Percentiles rank a stretch among this genome's conserved stretches.
Evolutionary conservation across 139 green algal species (phyloP).

Genomic region (Micractinium conductrix): DNA sequence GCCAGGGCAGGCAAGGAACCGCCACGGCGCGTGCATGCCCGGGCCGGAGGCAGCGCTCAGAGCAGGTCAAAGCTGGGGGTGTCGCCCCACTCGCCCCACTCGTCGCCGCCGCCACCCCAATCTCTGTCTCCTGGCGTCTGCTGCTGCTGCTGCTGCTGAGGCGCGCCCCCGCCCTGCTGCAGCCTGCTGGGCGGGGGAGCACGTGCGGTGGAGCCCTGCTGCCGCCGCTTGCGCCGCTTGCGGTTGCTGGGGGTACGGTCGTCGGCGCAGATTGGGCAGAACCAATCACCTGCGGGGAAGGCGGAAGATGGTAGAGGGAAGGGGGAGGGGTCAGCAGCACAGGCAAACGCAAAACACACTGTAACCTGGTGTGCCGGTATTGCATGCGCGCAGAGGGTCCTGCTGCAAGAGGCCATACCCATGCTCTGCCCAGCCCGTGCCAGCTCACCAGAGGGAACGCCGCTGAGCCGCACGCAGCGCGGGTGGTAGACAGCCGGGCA

Average conservation of each 20-base stretch:
- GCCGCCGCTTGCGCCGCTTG: neutral
- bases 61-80: conserved; percentile 13
- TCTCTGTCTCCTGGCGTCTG: neutral
- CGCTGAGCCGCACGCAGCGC: conserved; percentile 49
- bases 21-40: neutral
- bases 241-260: neutral
- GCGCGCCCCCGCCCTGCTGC: neutral
- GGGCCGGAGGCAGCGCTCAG: neutral
- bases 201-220: neutral
- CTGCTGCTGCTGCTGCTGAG: conserved; percentile 2
- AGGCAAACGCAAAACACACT: too few relatives aligned
- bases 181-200: too few relatives aligned
- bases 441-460: conserved; percentile 34
- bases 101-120: too few relatives aligned
- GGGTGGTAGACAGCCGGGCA: conserved; percentile 59
- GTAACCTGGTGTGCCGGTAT: too few relatives aligned
- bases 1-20: too few relatives aligned
- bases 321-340: too few relatives aligned
- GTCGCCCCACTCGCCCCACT: neutral
- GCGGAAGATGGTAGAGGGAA: neutral
- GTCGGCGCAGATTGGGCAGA: conserved; percentile 54
- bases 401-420: too few relatives aligned
- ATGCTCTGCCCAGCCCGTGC: too few relatives aligned
- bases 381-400: too few relatives aligned
- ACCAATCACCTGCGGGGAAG: conserved; percentile 51